phyloP scores from a whole-genome alignment of 257 asterid genomes.

The Coffea canephora region DNA sequence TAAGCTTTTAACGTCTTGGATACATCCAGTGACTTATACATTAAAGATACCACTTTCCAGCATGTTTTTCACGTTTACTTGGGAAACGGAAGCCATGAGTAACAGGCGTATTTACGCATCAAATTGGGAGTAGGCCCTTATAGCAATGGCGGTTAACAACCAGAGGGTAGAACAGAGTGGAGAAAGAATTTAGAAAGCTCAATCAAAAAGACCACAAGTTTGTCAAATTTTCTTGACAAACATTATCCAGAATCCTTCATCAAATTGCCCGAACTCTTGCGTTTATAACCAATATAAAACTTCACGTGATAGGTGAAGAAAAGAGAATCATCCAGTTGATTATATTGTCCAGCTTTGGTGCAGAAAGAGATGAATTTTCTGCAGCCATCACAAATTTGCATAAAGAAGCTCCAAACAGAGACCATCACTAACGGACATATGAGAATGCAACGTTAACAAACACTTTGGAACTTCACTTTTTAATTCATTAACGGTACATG shows the following conservation, averaged over 20 bases:
- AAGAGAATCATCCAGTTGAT: neutral
- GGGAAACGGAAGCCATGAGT: too few relatives aligned
- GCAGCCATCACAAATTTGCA: neutral
- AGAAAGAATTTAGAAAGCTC: neutral
- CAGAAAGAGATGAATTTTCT: neutral
- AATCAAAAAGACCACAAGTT: too few relatives aligned
- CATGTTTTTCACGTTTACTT: too few relatives aligned
- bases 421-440: neutral
- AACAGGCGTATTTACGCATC: neutral
- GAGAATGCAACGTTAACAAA: constrained; percentile 12
- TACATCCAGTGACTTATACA: too few relatives aligned
- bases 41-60: too few relatives aligned
- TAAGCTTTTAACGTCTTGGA: too few relatives aligned
- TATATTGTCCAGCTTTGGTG: neutral
- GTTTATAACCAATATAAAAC: neutral
- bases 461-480: neutral
- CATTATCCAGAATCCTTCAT: neutral
- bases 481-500: constrained; percentile 4
- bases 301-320: neutral
- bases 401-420: neutral
- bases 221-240: neutral
- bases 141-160: too few relatives aligned
- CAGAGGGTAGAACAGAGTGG: neutral
- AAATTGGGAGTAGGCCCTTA: too few relatives aligned
- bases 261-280: neutral